phyloP scores from a whole-genome alignment of 345 rosid genomes.

The Brassica incana region DNA sequence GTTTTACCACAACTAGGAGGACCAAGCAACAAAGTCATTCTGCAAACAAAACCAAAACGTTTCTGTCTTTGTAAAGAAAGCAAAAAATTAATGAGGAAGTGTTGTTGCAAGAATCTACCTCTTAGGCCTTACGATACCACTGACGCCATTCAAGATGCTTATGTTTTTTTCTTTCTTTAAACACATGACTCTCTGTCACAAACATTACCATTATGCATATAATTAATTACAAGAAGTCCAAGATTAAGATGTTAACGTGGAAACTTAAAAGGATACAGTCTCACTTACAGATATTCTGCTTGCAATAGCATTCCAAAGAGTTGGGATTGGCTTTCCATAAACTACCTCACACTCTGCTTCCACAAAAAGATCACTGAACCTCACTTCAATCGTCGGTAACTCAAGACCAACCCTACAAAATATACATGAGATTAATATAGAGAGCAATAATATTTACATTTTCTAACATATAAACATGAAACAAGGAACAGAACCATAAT shows the following conservation, averaged over 20 bases:
- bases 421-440: background rate
- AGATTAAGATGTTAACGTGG: background rate
- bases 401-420: constrained; percentile 40
- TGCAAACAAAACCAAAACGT: background rate
- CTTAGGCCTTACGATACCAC: constrained; percentile 55
- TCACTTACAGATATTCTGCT: constrained; percentile 32
- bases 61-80: background rate
- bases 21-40: constrained; percentile 45
- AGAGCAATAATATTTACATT: background rate
- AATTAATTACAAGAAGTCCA: background rate
- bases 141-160: constrained; percentile 57
- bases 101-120: constrained; percentile 18
- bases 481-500: background rate
- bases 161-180: constrained; percentile 39
- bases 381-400: constrained; percentile 46
- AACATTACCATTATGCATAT: background rate
- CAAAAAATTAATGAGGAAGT: background rate
- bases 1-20: constrained; percentile 49
- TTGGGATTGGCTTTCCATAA: constrained; percentile 48
- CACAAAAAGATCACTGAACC: constrained; percentile 38
- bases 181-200: constrained; percentile 15
- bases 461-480: background rate
- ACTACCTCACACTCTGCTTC: constrained; percentile 48
- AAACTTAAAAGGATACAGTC: background rate
- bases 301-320: constrained; percentile 44